Conservation (phyloP, 176 grass and related monocot genomes). For the Chrysopogon serrulatus region DNA sequence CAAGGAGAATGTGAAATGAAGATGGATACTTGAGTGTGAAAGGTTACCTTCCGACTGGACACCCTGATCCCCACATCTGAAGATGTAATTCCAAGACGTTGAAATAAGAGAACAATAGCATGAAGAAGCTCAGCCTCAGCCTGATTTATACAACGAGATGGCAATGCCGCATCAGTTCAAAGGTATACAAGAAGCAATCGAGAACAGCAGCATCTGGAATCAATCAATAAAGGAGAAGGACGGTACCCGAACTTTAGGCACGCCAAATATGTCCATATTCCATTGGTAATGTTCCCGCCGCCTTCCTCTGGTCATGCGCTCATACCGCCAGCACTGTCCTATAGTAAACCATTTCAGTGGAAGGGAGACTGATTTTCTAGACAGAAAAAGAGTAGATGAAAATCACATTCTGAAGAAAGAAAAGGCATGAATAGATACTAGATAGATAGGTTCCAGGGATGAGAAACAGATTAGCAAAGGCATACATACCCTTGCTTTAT, state of each 20-base stretch:
- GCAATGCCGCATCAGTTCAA: not conserved
- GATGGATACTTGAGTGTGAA: not conserved
- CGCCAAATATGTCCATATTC: slow-evolving; percentile 96
- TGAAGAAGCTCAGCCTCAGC: slow-evolving; percentile 87
- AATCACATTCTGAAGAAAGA: slow-evolving; percentile 21
- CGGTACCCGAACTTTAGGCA: slow-evolving; percentile 68
- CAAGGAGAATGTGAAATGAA: not conserved
- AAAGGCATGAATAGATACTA: not conserved
- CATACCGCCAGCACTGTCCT: slow-evolving; percentile 96
- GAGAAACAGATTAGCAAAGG: not conserved
- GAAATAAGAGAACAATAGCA: slow-evolving; percentile 77
- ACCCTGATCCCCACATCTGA: slow-evolving; percentile 77
- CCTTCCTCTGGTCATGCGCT: slow-evolving; percentile 91
- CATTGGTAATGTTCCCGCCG: slow-evolving; percentile 94
- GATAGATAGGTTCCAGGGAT: not conserved
- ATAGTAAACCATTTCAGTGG: slow-evolving; percentile 98
- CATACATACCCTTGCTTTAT: slow-evolving; percentile 82
- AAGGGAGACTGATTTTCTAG: slow-evolving; percentile 88
- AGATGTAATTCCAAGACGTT: slow-evolving; percentile 76
- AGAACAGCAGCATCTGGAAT: not conserved
- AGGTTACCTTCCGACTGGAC: slow-evolving; percentile 77
- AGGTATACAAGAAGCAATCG: too few relatives aligned
- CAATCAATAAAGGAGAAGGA: not conserved
- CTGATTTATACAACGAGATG: slow-evolving; percentile 7
- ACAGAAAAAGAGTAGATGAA: slow-evolving; percentile 37